Evolutionary conservation across 108 stramenopile species (phyloP).

Genomic region (Fistulifera pelliculosa): DNA sequence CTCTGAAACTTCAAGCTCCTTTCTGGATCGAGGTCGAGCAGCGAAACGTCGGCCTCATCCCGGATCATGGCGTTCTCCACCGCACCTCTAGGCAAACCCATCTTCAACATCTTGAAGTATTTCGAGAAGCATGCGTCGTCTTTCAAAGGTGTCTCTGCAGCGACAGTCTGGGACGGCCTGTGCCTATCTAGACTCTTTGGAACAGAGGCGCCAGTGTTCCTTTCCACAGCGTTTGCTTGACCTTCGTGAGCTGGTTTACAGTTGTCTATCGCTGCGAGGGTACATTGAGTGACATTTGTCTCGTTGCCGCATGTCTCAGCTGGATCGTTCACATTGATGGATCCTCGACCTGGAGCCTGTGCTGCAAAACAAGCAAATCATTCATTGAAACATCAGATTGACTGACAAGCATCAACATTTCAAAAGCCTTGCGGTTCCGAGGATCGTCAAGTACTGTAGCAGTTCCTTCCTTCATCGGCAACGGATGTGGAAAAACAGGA

Average conservation of each 20-base stretch:
- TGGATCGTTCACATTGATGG: neutral
- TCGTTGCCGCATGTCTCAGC: no score
- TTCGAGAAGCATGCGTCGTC: conserved; percentile 61
- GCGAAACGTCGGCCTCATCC: conserved; percentile 40
- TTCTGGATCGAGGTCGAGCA: conserved; percentile 69
- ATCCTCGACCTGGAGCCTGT: no score
- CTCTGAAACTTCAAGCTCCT: conserved; percentile 45
- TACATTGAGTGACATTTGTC: no score
- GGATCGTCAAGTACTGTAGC: conserved; percentile 37
- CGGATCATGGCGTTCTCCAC: conserved; percentile 49
- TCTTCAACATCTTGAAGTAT: conserved; percentile 59
- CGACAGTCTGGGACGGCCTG: no score
- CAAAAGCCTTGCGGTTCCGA: conserved; percentile 59
- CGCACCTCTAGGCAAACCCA: conserved; percentile 50
- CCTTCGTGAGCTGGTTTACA: no score
- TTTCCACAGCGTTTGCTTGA: no score
- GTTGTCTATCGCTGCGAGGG: no score
- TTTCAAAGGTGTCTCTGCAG: conserved; percentile 45
- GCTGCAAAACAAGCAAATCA: conserved; percentile 13
- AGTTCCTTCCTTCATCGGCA: no score
- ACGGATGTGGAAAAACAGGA: no score
- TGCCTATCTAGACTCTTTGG: no score
- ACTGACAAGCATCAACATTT: conserved; percentile 60
- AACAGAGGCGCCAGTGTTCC: no score
- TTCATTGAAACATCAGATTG: conserved; percentile 53